A percentile compares a stretch with the other conserved stretches of the same genome.
Evolutionary conservation across 352 stramenopile species (phyloP).

Genomic region (Phytopythium montanum): DNA sequence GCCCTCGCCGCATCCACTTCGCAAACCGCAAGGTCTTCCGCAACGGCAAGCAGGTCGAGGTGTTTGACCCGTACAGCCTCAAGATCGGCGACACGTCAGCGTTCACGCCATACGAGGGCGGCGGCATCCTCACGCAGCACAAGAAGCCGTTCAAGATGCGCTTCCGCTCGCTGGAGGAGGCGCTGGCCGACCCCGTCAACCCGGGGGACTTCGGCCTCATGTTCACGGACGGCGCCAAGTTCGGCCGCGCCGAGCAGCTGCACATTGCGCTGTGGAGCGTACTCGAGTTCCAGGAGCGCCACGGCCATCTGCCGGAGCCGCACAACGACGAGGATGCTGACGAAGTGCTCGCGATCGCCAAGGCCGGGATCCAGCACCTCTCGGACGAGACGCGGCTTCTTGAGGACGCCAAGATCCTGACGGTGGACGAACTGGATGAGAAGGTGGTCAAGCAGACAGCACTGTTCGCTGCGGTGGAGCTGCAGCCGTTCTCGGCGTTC

Average conservation of each 20-base stretch:
- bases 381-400: constrained; percentile 44
- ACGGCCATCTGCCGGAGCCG: constrained; percentile 56
- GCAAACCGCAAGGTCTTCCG: constrained; percentile 84
- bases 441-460: constrained; percentile 53
- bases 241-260: constrained; percentile 81
- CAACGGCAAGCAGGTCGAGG: constrained; percentile 82
- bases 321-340: constrained; percentile 61
- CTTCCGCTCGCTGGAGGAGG: constrained; percentile 76
- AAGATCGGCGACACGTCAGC: constrained; percentile 81
- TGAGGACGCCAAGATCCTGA: constrained; percentile 33
- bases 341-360: constrained; percentile 68
- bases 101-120: constrained; percentile 78
- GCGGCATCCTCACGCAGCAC: constrained; percentile 76
- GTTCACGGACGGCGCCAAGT: constrained; percentile 86
- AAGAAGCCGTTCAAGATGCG: constrained; percentile 79
- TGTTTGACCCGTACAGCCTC: constrained; percentile 80
- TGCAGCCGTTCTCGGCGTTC: constrained; percentile 81
- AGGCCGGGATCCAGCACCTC: constrained; percentile 58
- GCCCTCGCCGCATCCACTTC: constrained; percentile 72
- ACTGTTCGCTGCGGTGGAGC: constrained; percentile 55
- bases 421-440: constrained; percentile 72
- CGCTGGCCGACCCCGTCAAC: constrained; percentile 57
- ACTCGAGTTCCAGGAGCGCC: constrained; percentile 72
- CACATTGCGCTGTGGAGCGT: constrained; percentile 75
- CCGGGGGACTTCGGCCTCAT: constrained; percentile 77